Evolutionary conservation across 75 land plant genomes (phyloP).

Genomic region (Pinus taeda): DNA sequence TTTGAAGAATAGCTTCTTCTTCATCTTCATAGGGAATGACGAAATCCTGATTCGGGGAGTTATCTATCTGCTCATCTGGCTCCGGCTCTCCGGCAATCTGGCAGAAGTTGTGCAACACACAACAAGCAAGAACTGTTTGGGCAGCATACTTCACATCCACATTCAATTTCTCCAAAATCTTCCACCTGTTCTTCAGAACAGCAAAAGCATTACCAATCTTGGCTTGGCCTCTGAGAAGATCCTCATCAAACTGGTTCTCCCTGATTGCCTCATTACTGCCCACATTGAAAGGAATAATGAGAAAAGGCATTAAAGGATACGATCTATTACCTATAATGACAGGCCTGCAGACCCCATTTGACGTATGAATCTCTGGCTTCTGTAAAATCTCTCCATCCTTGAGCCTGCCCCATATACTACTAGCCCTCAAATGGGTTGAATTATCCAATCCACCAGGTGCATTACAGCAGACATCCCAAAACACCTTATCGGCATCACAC

Average conservation of each 20-base stretch:
- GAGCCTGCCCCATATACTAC: conserved; percentile 11
- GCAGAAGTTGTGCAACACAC: conserved; percentile 32
- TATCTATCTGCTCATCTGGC: conserved; percentile 14
- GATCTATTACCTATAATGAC: conserved; percentile 17
- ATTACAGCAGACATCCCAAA: conserved; percentile 36
- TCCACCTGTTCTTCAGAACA: conserved; percentile 24
- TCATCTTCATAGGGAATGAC: neutral
- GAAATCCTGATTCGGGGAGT: conserved; percentile 14
- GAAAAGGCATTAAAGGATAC: conserved; percentile 20
- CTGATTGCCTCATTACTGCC: conserved; percentile 5
- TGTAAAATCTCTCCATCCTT: neutral
- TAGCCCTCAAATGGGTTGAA: conserved; percentile 22
- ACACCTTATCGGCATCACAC: conserved; percentile 30
- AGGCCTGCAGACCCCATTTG: conserved; percentile 1
- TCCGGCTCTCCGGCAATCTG: conserved; percentile 20
- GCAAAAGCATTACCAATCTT: conserved; percentile 19
- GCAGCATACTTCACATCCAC: conserved; percentile 24
- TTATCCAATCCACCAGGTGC: conserved; percentile 17
- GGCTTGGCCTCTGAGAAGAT: conserved; percentile 15
- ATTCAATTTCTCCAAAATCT: conserved; percentile 27
- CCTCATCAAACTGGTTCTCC: conserved; percentile 20
- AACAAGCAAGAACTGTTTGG: conserved; percentile 24
- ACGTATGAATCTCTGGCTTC: neutral
- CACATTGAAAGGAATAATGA: conserved; percentile 21
- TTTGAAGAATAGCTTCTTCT: neutral